A percentile compares a stretch with the other conserved stretches of the same genome.
Evolutionary conservation across 768 basidiomycete species (phyloP).

Genomic region (Xerocomellus intermedius): DNA sequence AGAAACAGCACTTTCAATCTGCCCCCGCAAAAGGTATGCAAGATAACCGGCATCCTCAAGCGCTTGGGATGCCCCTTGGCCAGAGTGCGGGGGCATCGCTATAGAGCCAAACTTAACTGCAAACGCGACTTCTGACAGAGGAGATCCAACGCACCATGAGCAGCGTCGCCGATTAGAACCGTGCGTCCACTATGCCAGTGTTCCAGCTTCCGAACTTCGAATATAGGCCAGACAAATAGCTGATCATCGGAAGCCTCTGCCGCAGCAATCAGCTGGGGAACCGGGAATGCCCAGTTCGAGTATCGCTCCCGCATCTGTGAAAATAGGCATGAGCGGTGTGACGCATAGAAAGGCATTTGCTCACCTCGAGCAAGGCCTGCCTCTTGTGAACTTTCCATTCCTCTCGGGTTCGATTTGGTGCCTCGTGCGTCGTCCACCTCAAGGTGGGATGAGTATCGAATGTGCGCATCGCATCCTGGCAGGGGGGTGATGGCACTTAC

Average conservation of each 20-base stretch:
- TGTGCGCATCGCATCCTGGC: background rate
- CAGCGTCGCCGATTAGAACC: slow-evolving; percentile 34
- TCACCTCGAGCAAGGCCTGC: slow-evolving; percentile 20
- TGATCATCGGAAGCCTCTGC: slow-evolving; percentile 14
- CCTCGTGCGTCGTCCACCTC: slow-evolving; percentile 33
- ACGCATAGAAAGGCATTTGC: background rate
- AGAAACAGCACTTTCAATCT: slow-evolving; percentile 4
- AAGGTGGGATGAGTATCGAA: background rate
- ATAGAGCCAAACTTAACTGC: background rate
- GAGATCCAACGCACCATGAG: slow-evolving; percentile 24
- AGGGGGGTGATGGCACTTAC: slow-evolving; percentile 7
- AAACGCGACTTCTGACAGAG: background rate
- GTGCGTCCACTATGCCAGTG: slow-evolving; percentile 25
- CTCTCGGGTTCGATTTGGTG: slow-evolving; percentile 25
- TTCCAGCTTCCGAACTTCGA: slow-evolving; percentile 22
- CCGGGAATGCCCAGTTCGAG: slow-evolving; percentile 27
- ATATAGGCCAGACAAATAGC: slow-evolving; percentile 31
- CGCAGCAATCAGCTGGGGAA: slow-evolving; percentile 26
- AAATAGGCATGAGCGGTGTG: background rate
- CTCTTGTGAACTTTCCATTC: slow-evolving; percentile 29
- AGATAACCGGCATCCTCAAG: slow-evolving; percentile 33
- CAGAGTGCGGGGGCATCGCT: slow-evolving; percentile 34
- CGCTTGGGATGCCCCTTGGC: slow-evolving; percentile 32
- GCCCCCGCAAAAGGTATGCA: slow-evolving; percentile 24
- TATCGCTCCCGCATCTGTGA: slow-evolving; percentile 27